A percentile compares a stretch with the other conserved stretches of the same genome.
Evolutionary conservation across 164 flowering plant genomes (phyloP).

Genomic region (Santalum album): DNA sequence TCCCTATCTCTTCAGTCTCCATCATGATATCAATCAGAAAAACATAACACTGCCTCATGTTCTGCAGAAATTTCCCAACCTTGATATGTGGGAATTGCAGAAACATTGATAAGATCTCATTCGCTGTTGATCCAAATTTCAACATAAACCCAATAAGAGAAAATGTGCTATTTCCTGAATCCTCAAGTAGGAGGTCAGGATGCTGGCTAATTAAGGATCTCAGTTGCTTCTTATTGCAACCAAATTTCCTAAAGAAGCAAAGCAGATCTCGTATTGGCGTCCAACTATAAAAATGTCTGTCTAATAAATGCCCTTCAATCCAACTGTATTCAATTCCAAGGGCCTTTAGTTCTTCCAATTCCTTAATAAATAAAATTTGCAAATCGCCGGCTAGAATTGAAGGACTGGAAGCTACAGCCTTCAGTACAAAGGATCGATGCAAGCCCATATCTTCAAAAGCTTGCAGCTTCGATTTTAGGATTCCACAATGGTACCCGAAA

Average conservation of each 20-base stretch:
- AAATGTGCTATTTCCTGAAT: constrained; percentile 36
- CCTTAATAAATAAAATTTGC: constrained; percentile 26
- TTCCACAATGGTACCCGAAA: constrained; percentile 39
- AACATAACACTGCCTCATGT: constrained; percentile 29
- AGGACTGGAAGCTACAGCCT: constrained; percentile 40
- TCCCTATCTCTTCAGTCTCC: constrained; percentile 34
- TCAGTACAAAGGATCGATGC: constrained; percentile 19
- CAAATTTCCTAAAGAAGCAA: constrained; percentile 23
- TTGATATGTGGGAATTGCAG: constrained; percentile 33
- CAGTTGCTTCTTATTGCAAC: constrained; percentile 34
- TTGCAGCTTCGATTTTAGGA: constrained; percentile 34
- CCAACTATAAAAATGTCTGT: constrained; percentile 40
- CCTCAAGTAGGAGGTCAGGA: constrained; percentile 41
- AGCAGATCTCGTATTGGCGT: constrained; percentile 29
- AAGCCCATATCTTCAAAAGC: constrained; percentile 44
- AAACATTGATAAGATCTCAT: constrained; percentile 29
- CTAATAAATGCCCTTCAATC: constrained; percentile 32
- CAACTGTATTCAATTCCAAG: constrained; percentile 33
- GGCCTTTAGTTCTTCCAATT: constrained; percentile 30
- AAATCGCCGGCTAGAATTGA: constrained; percentile 38
- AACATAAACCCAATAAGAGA: constrained; percentile 31
- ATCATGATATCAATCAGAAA: constrained; percentile 49
- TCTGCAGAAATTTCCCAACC: constrained; percentile 29
- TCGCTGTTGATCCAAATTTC: constrained; percentile 35
- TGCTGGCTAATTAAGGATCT: constrained; percentile 22